Base-by-base conservation (phyloP, 371 early-diverging fungal species). In the Lichtheimia corymbifera region DNA sequence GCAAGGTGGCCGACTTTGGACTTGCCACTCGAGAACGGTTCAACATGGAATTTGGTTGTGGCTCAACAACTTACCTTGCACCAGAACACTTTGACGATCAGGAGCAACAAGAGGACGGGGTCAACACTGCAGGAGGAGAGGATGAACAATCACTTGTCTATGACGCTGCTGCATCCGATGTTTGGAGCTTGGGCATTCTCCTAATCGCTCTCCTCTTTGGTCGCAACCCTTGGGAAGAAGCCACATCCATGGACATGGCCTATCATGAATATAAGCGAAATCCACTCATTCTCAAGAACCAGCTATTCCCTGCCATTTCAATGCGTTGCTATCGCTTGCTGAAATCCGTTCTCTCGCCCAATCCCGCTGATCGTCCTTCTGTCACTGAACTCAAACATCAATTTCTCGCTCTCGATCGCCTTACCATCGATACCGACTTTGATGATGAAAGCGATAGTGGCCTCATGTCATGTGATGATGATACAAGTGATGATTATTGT, bases 1-100 rank as follows among this genome's bases (percentile, higher is more conserved):
- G 90, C 63, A 91, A 92, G 55, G 79, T 94, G 15, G 88, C 93
- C 27, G 93, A 93, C 68, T 94, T 93, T 73, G 93, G 93, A 2
- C 77, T 95, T 18, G 88, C 92, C 14, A 92, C 93, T 20, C 77
- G 82, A 27, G 86, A 89, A 18, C 71, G 75, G 7, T 80, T 77
- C 65, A 88, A 88, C 7, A 72, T 72, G 35, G 92, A 92, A 58
- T 85, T 88, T 66, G 93, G 93, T 11, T 88, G 90, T 70, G 94
- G 94, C 15, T 83, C 84, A 47, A 86, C 88, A 42, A 83, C 89
- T 50, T 87, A 84, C 55, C 70, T 87, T 63, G 82, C 80, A 0
- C 87, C 87, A 5, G 87, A 86, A 57, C 83, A 83, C 63, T 80
- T 87, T 68, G 71, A 64, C 47, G 68, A 68, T n/a, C 72, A 70